These are phyloP conservation scores for Plasmodium inui DNA, from an alignment of 169 alveolate species.

Conservation along the genomic window DNA sequence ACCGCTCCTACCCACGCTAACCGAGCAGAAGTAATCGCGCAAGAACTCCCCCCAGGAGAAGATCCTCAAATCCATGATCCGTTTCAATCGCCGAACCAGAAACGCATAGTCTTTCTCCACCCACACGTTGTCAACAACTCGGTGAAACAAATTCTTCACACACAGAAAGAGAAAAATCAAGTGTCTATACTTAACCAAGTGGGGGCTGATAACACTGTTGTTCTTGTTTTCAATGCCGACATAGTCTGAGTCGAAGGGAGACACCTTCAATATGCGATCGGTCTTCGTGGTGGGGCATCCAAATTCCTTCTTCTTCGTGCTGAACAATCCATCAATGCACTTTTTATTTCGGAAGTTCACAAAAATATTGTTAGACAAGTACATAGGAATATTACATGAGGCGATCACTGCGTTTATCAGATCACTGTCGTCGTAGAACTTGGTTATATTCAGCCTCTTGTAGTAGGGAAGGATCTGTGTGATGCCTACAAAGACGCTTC, in stretches of 20 bases:
- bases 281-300: slow-evolving; percentile 79
- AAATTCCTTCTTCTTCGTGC: slow-evolving; percentile 52
- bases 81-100: neutral
- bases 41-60: slow-evolving; percentile 17
- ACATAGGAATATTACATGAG: slow-evolving; percentile 82
- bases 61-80: slow-evolving; percentile 9
- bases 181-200: slow-evolving; percentile 26
- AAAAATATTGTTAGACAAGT: slow-evolving; percentile 73
- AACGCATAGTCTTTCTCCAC: slow-evolving; percentile 47
- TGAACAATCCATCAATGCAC: slow-evolving; percentile 82
- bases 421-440: slow-evolving; percentile 76
- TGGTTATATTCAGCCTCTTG: slow-evolving; percentile 46
- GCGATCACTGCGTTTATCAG: slow-evolving; percentile 78
- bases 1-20: neutral
- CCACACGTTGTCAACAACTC: slow-evolving; percentile 30
- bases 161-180: slow-evolving; percentile 21
- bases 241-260: slow-evolving; percentile 58
- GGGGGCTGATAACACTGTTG: slow-evolving; percentile 61
- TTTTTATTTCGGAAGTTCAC: slow-evolving; percentile 78
- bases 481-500: slow-evolving; percentile 74
- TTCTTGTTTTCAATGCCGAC: slow-evolving; percentile 68
- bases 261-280: slow-evolving; percentile 66
- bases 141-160: slow-evolving; percentile 31
- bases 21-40: slow-evolving; percentile 14
- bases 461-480: slow-evolving; percentile 60